Conservation (phyloP, 441 rosid species). For the Jatropha multifida region DNA sequence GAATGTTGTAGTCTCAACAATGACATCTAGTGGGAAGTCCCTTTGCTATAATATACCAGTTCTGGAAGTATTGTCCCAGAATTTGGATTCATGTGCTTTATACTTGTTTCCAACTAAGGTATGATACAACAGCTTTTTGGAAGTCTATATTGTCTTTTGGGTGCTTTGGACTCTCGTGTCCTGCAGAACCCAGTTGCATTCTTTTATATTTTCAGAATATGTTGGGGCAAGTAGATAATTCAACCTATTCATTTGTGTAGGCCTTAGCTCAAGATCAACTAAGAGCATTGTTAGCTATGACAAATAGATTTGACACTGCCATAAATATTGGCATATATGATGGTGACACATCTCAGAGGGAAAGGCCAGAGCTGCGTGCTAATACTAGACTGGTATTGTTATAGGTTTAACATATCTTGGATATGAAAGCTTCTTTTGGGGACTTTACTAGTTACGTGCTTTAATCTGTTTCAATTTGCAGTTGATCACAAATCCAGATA, state of each 20-base stretch:
- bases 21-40: slow-evolving; percentile 99
- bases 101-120: slow-evolving; percentile 98
- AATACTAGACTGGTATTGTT: slow-evolving; percentile 79
- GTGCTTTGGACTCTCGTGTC: slow-evolving; percentile 3
- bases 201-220: not conserved
- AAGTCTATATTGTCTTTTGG: not conserved
- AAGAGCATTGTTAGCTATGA: slow-evolving; percentile 61
- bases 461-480: slow-evolving; percentile 36
- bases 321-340: slow-evolving; percentile 82
- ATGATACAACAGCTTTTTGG: slow-evolving; percentile 11
- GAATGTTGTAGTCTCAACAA: slow-evolving; percentile 87
- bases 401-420: slow-evolving; percentile 15
- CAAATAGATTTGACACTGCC: slow-evolving; percentile 46
- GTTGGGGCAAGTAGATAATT: slow-evolving; percentile 12
- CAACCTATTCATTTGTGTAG: slow-evolving; percentile 41
- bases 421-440: slow-evolving; percentile 11
- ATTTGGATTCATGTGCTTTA: slow-evolving; percentile 76
- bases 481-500: slow-evolving; percentile 99
- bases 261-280: slow-evolving; percentile 98
- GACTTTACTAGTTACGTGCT: slow-evolving; percentile 19
- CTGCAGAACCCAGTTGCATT: not conserved
- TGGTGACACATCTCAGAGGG: slow-evolving; percentile 78
- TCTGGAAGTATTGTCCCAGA: slow-evolving; percentile 68
- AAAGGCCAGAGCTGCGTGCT: slow-evolving; percentile 68
- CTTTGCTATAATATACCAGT: slow-evolving; percentile 96